Conservation (phyloP, 148 eudicot species). For the Camellia granthamiana region DNA sequence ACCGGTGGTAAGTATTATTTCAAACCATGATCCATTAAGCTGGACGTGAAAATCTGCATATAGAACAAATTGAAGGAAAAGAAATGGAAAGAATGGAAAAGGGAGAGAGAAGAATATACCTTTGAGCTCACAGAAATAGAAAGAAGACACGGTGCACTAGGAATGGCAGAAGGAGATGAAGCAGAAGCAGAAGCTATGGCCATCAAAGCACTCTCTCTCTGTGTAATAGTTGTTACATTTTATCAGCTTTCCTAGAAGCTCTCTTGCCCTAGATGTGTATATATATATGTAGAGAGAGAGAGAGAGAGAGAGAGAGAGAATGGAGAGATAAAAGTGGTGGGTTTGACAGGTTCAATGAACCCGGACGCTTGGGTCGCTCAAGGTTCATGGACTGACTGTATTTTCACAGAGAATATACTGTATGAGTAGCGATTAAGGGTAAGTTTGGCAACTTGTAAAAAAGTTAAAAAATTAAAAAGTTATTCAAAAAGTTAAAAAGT, state of each 20-base stretch:
- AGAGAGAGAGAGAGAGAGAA: not conserved
- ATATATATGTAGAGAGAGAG: too few species aligned
- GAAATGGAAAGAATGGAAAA: not conserved
- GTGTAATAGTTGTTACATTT: not conserved
- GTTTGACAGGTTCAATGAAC: not conserved
- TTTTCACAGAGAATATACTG: not conserved
- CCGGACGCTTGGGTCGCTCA: not conserved
- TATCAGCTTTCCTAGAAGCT: not conserved
- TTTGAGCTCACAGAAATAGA: not conserved
- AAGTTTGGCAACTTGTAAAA: too few species aligned
- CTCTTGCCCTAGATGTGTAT: not conserved
- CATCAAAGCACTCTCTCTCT: not conserved
- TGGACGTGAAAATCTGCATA: not conserved
- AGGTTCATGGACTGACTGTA: not conserved
- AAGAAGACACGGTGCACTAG: not conserved
- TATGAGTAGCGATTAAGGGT: too few species aligned
- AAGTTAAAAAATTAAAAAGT: too few species aligned
- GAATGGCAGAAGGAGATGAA: not conserved
- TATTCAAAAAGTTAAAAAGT: too few species aligned
- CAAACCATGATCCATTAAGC: not conserved
- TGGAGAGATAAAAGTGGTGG: not conserved
- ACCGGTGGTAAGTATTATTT: too few species aligned
- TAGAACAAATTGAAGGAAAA: not conserved
- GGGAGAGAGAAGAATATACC: not conserved
- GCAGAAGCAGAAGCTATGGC: not conserved